Conservation (phyloP, 2,329 filamentous ascomycete species). For the Harringtonia aguacate region DNA sequence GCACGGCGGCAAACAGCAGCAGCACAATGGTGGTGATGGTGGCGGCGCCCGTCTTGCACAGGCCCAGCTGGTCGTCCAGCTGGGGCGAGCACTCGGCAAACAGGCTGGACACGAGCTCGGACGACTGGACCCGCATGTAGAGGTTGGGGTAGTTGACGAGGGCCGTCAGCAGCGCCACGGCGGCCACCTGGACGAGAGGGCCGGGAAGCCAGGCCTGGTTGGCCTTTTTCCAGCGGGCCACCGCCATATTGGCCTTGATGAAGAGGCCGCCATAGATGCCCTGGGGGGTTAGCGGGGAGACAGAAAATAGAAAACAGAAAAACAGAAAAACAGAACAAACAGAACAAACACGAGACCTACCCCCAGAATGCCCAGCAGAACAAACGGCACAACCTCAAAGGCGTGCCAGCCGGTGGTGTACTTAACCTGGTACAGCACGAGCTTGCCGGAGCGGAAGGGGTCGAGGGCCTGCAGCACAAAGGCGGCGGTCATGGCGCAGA, state of each 20-base stretch:
- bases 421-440: conserved; percentile 91
- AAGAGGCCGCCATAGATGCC: conserved; percentile 93
- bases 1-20: conserved; percentile 67
- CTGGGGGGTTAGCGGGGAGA: conserved; percentile 19
- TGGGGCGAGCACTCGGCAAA: conserved; percentile 84
- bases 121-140: conserved; percentile 89
- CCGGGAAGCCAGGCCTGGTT: conserved; percentile 48
- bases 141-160: conserved; percentile 91
- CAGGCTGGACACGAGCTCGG: conserved; percentile 81
- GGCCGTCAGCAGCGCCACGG: conserved; percentile 73
- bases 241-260: conserved; percentile 84
- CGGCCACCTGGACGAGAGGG: conserved; percentile 68
- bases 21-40: conserved; percentile 75
- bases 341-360: conserved; percentile 23
- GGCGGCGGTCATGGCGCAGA: conserved; percentile 97
- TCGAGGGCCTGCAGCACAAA: conserved; percentile 88
- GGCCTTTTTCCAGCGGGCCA: conserved; percentile 70
- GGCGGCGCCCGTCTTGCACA: conserved; percentile 79
- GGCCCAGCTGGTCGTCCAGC: conserved; percentile 74
- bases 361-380: conserved; percentile 74
- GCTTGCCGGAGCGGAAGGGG: conserved; percentile 88
- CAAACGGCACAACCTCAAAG: conserved; percentile 86
- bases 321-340: not conserved
- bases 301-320: too few species aligned
- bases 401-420: conserved; percentile 89